Evolutionary conservation across 164 flowering plant genomes (phyloP), one percentile per base, ranked within the genome.

Genomic region (Vitis amurensis): DNA sequence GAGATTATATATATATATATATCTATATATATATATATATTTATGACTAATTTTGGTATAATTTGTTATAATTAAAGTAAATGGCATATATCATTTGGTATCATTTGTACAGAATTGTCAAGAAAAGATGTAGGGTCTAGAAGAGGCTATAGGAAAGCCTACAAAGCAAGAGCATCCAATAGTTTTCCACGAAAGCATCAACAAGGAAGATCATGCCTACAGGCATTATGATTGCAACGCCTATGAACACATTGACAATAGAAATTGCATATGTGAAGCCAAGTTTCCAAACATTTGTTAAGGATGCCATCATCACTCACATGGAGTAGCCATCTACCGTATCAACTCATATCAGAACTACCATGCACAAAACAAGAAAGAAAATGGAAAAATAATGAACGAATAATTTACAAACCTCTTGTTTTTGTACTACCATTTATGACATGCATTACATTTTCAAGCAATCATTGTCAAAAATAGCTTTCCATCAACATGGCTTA

Each of bases 251-350:
- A 61, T 85, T 85, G 31, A 83, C 44, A 48, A 82, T 77, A 1
- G 76, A 79, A 55, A 85, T 80, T 13, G 89, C 85, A 64, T 69
- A 68, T 7, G 78, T 75, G 51, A 73, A 50, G 29, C 65, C 59
- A 9, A 80, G 65, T 56, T 74, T 72, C 87, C 87, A 80, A 0
- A 78, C 87, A 62, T 75, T 53, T 10, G 85, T 82, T 27, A 85
- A 69, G 68, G 83, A 81, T 4, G 70, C 56, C 77, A 74, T 71
- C 77, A 76, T 63, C 62, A 79, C 68, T 70, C 78, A 82, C 57
- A 82, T 5, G 0, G 81, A 73, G 55, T 81, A 84, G 0, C 1
- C 17, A 0, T 74, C 84, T 23, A 86, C 55, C 12, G 77, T 9
- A 50, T 82, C 76, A 0, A 79, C 84, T 84, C 84, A 82, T 16